These are phyloP conservation scores for Pseudogymnoascus verrucosus DNA, from an alignment of 2,329 filamentous ascomycete species.

Conservation along the genomic window DNA sequence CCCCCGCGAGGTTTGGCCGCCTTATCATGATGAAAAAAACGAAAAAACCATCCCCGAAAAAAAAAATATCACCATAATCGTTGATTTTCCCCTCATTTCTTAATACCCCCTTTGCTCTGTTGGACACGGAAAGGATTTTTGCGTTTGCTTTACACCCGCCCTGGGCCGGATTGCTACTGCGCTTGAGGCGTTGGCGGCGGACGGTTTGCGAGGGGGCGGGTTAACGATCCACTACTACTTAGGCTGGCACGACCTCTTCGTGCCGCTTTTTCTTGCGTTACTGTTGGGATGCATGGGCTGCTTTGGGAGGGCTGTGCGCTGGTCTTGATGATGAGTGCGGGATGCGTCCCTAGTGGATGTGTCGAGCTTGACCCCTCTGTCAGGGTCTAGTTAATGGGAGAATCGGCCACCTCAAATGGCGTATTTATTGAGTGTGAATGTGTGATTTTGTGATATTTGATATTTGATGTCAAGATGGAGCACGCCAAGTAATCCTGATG, in stretches of 20 bases:
- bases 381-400: slow-evolving; percentile 27
- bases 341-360: slow-evolving; percentile 25
- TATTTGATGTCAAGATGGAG: background rate
- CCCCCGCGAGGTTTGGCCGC: slow-evolving; percentile 39
- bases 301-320: slow-evolving; percentile 25
- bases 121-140: slow-evolving; percentile 25
- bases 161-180: slow-evolving; percentile 10
- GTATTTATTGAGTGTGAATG: slow-evolving; percentile 5
- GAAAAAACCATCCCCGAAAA: slow-evolving; percentile 9
- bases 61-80: slow-evolving; percentile 16
- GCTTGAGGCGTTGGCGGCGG: slow-evolving; percentile 16
- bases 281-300: slow-evolving; percentile 30
- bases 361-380: slow-evolving; percentile 24
- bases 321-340: slow-evolving; percentile 27
- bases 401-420: slow-evolving; percentile 29
- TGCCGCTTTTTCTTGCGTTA: slow-evolving; percentile 24
- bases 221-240: slow-evolving; percentile 22
- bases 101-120: slow-evolving; percentile 29
- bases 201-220: slow-evolving; percentile 13
- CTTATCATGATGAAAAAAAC: slow-evolving; percentile 32
- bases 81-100: slow-evolving; percentile 31
- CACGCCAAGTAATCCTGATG: background rate
- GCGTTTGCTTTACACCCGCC: slow-evolving; percentile 25
- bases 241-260: slow-evolving; percentile 27
- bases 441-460: background rate